phyloP scores from a whole-genome alignment of 164 flowering plant genomes.

The Magnolia officinalis region DNA sequence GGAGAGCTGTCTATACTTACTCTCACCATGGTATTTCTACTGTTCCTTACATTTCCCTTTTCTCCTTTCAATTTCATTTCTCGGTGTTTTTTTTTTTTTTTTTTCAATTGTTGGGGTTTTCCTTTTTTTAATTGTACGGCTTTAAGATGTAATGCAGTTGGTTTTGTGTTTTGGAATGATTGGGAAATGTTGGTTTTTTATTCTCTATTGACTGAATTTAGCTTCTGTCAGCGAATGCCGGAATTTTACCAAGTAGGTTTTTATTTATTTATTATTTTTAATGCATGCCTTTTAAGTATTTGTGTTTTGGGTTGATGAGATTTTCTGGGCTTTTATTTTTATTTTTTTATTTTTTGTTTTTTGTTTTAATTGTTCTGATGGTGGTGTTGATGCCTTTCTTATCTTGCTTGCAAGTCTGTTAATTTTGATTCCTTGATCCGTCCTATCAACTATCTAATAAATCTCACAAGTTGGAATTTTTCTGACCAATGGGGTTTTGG shows the following conservation, averaged over 20 bases:
- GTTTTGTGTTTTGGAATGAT: background rate
- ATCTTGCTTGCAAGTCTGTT: background rate
- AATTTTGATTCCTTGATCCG: background rate
- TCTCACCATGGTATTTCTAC: conserved; percentile 78
- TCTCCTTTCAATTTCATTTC: background rate
- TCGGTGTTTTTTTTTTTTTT: background rate
- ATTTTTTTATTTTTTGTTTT: too few species aligned
- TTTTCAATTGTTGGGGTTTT: background rate
- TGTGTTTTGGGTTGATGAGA: background rate
- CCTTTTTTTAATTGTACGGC: background rate
- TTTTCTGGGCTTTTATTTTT: background rate
- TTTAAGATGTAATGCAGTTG: background rate
- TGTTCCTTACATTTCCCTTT: too few species aligned
- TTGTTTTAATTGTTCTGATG: background rate
- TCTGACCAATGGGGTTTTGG: background rate
- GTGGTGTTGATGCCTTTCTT: background rate
- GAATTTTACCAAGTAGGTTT: background rate
- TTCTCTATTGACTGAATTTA: background rate
- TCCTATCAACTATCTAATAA: background rate
- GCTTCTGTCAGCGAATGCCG: background rate
- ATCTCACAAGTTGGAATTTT: too few species aligned
- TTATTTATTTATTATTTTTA: background rate
- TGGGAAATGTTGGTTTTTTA: background rate
- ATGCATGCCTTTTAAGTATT: background rate
- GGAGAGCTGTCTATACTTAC: conserved; percentile 86